These are phyloP conservation scores for Coprinopsis cinerea DNA, from an alignment of 768 basidiomycete species.

Conservation along the genomic window DNA sequence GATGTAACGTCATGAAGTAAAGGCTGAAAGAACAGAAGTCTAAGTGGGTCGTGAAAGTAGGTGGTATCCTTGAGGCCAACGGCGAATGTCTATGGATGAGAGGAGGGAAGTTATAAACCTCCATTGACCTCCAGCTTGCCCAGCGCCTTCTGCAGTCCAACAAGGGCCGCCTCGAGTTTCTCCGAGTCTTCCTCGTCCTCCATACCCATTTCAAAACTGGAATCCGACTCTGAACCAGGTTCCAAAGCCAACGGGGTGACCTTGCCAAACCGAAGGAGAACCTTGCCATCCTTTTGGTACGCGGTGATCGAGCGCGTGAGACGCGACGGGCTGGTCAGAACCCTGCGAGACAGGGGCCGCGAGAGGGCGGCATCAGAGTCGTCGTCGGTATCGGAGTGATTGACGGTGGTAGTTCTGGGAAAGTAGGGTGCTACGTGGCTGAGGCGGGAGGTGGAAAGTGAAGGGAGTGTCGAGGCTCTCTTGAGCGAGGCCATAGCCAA, in stretches of 20 bases:
- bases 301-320: background rate
- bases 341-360: no score
- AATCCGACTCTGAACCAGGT: background rate
- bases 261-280: background rate
- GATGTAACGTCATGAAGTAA: no score
- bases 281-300: slow-evolving; percentile 4
- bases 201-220: background rate
- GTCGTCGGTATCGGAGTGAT: background rate
- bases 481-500: background rate
- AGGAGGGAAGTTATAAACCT: no score
- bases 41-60: no score
- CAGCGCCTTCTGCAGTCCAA: no score
- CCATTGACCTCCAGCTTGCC: no score
- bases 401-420: background rate
- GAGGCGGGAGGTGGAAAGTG: background rate
- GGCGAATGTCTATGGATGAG: no score
- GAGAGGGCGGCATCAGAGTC: background rate
- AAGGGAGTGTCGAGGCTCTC: background rate
- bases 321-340: background rate
- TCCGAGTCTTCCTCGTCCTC: background rate
- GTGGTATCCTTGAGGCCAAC: no score
- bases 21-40: no score
- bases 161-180: background rate
- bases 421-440: background rate
- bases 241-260: background rate